These are phyloP conservation scores for Tuber brumale DNA, from an alignment of 495 filamentous ascomycete genomes.

Conservation along the genomic window DNA sequence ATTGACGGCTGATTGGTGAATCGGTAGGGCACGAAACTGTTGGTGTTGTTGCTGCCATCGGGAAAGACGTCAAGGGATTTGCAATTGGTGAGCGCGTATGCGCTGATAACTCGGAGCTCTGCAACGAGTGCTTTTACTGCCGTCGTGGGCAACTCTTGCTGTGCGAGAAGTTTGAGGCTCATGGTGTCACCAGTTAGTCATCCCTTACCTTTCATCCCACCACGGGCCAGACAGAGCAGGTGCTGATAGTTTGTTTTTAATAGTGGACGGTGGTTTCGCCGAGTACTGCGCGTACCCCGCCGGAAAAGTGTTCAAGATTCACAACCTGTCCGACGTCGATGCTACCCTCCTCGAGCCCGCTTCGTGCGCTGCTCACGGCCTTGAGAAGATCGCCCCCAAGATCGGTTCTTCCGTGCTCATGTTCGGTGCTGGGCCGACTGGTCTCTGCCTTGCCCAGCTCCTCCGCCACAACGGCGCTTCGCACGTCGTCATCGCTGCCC, in stretches of 20 bases:
- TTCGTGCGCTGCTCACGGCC: constrained; percentile 62
- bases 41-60: constrained; percentile 51
- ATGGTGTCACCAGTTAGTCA: constrained; percentile 51
- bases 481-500: constrained; percentile 60
- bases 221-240: not conserved
- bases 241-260: constrained; percentile 13
- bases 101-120: constrained; percentile 58
- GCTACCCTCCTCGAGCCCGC: constrained; percentile 69
- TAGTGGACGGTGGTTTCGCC: constrained; percentile 62
- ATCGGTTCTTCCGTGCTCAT: constrained; percentile 60
- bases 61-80: constrained; percentile 56
- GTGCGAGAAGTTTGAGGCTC: constrained; percentile 62
- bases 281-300: constrained; percentile 57
- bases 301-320: constrained; percentile 62
- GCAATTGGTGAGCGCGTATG: constrained; percentile 56
- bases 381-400: constrained; percentile 66
- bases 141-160: constrained; percentile 61
- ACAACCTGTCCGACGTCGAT: constrained; percentile 62
- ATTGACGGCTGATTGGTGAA: constrained; percentile 41
- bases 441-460: constrained; percentile 54
- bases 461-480: constrained; percentile 59
- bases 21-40: constrained; percentile 52
- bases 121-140: constrained; percentile 68
- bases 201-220: not conserved
- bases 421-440: constrained; percentile 65